A percentile compares a stretch with the other conserved stretches of the same genome.
Conservation (phyloP, 176 grass and related monocot species). For the Oryza meridionalis region DNA sequence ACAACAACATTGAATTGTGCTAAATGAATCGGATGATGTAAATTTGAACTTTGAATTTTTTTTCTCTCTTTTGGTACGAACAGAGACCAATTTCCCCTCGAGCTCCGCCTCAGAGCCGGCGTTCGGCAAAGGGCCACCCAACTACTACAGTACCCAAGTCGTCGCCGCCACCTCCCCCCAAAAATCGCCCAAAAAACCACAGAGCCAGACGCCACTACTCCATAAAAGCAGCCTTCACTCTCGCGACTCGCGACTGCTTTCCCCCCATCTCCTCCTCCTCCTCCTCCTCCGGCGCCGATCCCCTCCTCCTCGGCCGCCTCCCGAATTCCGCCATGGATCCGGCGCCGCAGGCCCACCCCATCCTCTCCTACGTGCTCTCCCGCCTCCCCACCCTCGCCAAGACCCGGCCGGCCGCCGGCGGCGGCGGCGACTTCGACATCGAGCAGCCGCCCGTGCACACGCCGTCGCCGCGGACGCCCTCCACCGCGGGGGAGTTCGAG, state of each 20-base stretch:
- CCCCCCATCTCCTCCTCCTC: conserved; percentile 11
- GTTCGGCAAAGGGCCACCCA: no score
- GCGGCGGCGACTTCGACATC: conserved; percentile 51
- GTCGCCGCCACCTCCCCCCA: neutral
- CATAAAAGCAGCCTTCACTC: conserved; percentile 24
- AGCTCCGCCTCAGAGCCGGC: no score
- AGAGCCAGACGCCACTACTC: neutral
- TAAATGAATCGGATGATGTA: no score
- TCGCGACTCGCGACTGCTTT: neutral
- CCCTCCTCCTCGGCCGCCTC: neutral
- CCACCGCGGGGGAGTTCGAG: conserved; percentile 52
- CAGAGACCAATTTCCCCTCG: no score
- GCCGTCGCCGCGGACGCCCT: conserved; percentile 41
- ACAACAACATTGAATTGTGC: no score
- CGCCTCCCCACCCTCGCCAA: conserved; percentile 60
- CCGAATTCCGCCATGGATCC: conserved; percentile 67
- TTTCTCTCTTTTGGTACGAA: no score
- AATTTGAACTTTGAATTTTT: no score
- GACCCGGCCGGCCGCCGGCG: conserved; percentile 11
- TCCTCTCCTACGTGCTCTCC: conserved; percentile 85
- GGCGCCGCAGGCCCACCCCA: conserved; percentile 72
- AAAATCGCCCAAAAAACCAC: neutral
- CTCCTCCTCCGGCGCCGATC: neutral
- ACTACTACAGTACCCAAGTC: neutral
- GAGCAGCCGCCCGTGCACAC: conserved; percentile 61